Evolutionary conservation across 495 filamentous ascomycete species (phyloP).

Genomic region (Pseudevernia furfuracea): DNA sequence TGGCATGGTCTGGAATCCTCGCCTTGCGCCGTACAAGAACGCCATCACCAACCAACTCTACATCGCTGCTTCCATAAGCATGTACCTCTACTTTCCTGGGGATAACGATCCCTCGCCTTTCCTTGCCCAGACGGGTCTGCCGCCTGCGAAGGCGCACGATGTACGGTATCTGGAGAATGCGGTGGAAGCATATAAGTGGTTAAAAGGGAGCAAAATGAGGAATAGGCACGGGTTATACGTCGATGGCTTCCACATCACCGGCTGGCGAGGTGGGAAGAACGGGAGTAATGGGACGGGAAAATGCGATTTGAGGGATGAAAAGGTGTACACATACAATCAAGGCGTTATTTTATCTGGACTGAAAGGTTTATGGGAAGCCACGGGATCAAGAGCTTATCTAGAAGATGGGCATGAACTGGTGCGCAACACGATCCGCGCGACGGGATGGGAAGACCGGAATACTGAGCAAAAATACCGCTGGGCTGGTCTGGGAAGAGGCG

Average conservation of each 20-base stretch:
- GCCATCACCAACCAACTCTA: slow-evolving; percentile 93
- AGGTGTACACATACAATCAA: slow-evolving; percentile 96
- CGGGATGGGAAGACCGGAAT: slow-evolving; percentile 52
- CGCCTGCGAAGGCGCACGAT: slow-evolving; percentile 46
- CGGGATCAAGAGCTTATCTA: slow-evolving; percentile 58
- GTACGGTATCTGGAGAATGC: slow-evolving; percentile 61
- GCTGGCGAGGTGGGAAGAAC: slow-evolving; percentile 46
- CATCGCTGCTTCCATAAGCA: slow-evolving; percentile 72
- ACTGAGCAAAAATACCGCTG: slow-evolving; percentile 40
- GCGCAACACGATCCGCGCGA: slow-evolving; percentile 62
- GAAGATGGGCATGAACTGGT: slow-evolving; percentile 71
- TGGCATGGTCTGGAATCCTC: slow-evolving; percentile 90
- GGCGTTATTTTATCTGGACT: slow-evolving; percentile 84
- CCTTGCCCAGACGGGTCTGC: slow-evolving; percentile 22
- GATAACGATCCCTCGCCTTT: slow-evolving; percentile 68
- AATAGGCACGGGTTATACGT: slow-evolving; percentile 69
- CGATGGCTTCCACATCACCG: slow-evolving; percentile 85
- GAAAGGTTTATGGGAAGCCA: slow-evolving; percentile 69
- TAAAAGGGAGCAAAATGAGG: slow-evolving; percentile 71
- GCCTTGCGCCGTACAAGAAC: slow-evolving; percentile 83
- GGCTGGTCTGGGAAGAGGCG: slow-evolving; percentile 67
- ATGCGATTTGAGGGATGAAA: slow-evolving; percentile 75
- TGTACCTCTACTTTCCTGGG: slow-evolving; percentile 89
- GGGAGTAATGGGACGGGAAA: slow-evolving; percentile 44
- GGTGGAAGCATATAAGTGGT: slow-evolving; percentile 73